A percentile compares a stretch with the other conserved stretches of the same genome.
Evolutionary conservation across 192 early-diverging fungal genomes (phyloP).

Genomic region (Chytriomyces sp.): DNA sequence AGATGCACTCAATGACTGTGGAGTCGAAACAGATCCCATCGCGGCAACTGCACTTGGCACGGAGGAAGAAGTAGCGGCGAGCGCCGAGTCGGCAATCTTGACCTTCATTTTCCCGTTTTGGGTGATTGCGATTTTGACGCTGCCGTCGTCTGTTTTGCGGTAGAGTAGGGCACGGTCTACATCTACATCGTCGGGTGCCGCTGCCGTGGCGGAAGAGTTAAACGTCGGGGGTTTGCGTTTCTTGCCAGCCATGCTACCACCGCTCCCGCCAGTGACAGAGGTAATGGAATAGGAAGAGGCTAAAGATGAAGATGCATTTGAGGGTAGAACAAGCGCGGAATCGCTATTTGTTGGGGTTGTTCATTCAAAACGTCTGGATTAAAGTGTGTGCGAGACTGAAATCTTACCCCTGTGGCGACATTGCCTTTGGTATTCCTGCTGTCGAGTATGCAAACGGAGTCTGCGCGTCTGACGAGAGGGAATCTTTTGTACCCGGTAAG

Average conservation of each 20-base stretch:
- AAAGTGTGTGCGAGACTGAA: neutral
- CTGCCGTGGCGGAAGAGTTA: too few species aligned
- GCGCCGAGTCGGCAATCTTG: slow-evolving; percentile 20
- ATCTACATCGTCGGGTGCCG: neutral
- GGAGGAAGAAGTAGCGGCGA: neutral
- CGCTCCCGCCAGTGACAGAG: neutral
- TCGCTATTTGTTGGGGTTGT: neutral
- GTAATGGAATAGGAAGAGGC: neutral
- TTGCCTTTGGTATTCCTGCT: neutral
- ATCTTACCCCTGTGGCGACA: neutral
- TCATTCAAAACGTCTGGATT: neutral
- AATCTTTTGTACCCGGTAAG: neutral
- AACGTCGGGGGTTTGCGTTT: too few species aligned
- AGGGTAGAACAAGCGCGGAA: neutral
- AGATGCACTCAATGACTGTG: neutral
- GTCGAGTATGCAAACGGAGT: neutral
- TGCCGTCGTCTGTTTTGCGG: slow-evolving; percentile 32
- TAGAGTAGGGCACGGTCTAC: neutral
- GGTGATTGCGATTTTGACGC: slow-evolving; percentile 29
- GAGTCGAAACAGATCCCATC: neutral
- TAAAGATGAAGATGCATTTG: neutral
- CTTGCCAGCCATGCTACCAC: neutral
- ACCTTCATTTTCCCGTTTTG: slow-evolving; percentile 37
- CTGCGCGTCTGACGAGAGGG: neutral
- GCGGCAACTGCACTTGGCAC: neutral